Evolutionary conservation across 1,284 basidiomycete genomes (phyloP).

Genomic region (Spongispora temasekensis): DNA sequence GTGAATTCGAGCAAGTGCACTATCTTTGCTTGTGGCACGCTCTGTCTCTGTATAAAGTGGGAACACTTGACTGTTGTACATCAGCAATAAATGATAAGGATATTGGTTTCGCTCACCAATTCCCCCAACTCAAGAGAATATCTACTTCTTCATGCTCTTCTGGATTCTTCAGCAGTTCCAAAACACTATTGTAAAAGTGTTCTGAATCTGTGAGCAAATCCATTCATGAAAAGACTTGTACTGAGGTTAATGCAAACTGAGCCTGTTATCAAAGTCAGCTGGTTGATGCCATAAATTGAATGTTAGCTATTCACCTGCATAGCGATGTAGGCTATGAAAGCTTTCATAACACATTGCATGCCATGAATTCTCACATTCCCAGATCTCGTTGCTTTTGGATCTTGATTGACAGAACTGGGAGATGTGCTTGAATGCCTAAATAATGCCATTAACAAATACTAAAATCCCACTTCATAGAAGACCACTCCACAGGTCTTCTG

Average conservation of each 20-base stretch:
- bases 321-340: background rate
- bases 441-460: background rate
- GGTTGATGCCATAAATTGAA: background rate
- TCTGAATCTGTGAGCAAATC: background rate
- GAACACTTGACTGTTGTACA: background rate
- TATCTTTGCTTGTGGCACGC: background rate
- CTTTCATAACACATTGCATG: background rate
- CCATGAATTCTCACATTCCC: background rate
- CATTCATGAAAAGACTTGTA: background rate
- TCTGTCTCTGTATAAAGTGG: background rate
- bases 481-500: background rate
- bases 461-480: background rate
- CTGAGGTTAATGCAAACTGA: background rate
- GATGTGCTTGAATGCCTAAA: background rate
- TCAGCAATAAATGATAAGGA: background rate
- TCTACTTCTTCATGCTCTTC: background rate
- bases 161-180: background rate
- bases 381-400: background rate
- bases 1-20: background rate
- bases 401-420: background rate
- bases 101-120: background rate
- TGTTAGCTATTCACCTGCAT: background rate
- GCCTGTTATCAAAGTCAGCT: background rate
- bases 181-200: background rate
- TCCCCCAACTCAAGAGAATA: background rate